Conservation (phyloP, 768 basidiomycete genomes). For the Infundibulicybe gibba region DNA sequence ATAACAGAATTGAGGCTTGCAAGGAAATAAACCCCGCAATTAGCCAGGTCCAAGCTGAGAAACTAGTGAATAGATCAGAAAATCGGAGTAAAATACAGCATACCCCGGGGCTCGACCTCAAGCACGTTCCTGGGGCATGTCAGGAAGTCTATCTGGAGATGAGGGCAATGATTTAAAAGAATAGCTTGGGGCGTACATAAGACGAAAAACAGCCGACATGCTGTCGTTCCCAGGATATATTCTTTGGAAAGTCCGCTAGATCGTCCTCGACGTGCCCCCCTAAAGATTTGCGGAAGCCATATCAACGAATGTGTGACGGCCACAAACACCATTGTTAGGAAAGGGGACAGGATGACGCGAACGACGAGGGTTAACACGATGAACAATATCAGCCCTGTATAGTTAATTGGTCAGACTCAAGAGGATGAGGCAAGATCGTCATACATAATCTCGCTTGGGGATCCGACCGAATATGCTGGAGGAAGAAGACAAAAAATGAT, state of each 20-base stretch:
- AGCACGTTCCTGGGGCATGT: conserved; percentile 84
- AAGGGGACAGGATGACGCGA: conserved; percentile 67
- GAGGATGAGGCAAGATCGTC: conserved; percentile 15
- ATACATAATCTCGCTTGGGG: conserved; percentile 71
- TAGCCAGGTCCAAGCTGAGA: conserved; percentile 60
- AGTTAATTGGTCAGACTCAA: conserved; percentile 5
- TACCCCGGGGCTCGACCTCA: conserved; percentile 73
- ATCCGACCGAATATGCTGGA: conserved; percentile 61
- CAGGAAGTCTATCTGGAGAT: conserved; percentile 62
- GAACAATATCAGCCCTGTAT: conserved; percentile 61
- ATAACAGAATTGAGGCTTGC: conserved; percentile 58
- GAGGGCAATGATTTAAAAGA: neutral
- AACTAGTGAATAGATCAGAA: conserved; percentile 2
- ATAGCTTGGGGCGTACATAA: conserved; percentile 54
- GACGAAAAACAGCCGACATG: conserved; percentile 65
- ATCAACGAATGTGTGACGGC: conserved; percentile 70
- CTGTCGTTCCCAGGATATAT: conserved; percentile 76
- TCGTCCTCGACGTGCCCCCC: conserved; percentile 69
- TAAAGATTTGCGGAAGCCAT: conserved; percentile 84
- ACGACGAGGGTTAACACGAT: conserved; percentile 71
- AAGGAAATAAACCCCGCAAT: conserved; percentile 57
- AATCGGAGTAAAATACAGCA: conserved; percentile 19
- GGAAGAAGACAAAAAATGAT: conserved; percentile 46
- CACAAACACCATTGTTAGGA: conserved; percentile 63
- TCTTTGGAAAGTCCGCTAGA: conserved; percentile 62